Evolutionary conservation across 306 rosid species (phyloP).

Genomic region (Cicer chorassanicum): DNA sequence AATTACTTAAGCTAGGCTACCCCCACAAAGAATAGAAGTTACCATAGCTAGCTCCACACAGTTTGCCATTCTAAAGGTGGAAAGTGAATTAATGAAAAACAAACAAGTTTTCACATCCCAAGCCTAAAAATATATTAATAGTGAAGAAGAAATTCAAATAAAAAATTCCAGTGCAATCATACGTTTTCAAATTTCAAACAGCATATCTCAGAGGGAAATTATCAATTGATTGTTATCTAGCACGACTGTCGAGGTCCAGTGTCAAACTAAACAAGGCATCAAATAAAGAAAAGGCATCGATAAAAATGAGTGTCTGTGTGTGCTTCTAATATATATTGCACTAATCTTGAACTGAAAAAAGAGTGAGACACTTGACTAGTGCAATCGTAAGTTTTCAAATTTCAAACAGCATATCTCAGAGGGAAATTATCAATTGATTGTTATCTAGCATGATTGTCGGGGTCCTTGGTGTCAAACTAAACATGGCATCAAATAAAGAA

Average conservation of each 20-base stretch:
- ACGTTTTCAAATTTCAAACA: background rate
- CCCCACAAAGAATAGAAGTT: background rate
- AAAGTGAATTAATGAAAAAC: slow-evolving; percentile 3
- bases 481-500: background rate
- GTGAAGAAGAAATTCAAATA: background rate
- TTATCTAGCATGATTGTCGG: background rate
- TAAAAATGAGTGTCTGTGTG: background rate
- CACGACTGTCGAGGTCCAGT: background rate
- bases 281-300: background rate
- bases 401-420: slow-evolving; percentile 3
- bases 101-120: slow-evolving; percentile 8
- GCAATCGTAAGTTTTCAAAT: background rate
- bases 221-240: background rate
- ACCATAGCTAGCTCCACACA: background rate
- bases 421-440: background rate
- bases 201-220: background rate
- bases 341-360: background rate
- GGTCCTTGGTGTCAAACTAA: background rate
- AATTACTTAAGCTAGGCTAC: background rate
- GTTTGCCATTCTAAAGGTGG: background rate
- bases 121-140: background rate
- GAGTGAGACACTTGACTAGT: background rate
- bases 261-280: background rate
- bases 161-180: background rate
- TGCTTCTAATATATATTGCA: background rate